Evolutionary conservation across 176 grass and related monocot species (phyloP), one percentile per base, ranked within the genome.

Genomic region (Carex parvula): DNA sequence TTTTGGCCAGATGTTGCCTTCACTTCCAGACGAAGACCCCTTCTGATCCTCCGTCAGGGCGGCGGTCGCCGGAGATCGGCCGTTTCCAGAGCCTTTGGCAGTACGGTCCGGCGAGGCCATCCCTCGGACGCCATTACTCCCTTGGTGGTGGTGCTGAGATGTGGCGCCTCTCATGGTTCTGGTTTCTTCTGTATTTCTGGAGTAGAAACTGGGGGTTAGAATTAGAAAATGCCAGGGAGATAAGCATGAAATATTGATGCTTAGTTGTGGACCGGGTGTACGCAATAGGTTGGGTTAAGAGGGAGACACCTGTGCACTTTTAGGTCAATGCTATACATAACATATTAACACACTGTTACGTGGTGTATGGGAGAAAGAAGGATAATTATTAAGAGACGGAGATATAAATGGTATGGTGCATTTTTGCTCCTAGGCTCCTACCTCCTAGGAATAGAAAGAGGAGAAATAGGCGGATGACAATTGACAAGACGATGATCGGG

Each of bases 1-100:
- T 16, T 93, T 89, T 0, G 96, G 93, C 96, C 96, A 98, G 56
- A 90, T 86, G 20, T 89, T 83, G 13, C 87, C 93, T 72, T 95
- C 90, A 26, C 90, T 92, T 21, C 93, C 90, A 9, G 93, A 95
- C 3, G 93, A 95, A 24, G 90, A 92, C 21, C 87, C 89, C 75
- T 89, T 95, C 85, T 89, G 92, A 21, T 94, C 93, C 37, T 79
- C 30, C 71, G 87, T 84, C 9, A 48, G 9, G 70, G 84, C 24
- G 55, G 39, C 41, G 22, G 39, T 37, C 8, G 63, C 85, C 5
- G 83, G 76, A 70, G 53, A 68, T 74, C 86, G 77, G 0, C 88
- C 85, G 65, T 80, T 81, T 18, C 85, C 84, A 41, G 81, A 86
- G 57, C 29, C 85, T 41, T 79, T 85, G 68, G 81, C 89, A 26